A percentile compares a stretch with the other conserved stretches of the same genome.
Evolutionary conservation across 2,329 filamentous ascomycete species (phyloP).

Genomic region (Lachnellula cervina): DNA sequence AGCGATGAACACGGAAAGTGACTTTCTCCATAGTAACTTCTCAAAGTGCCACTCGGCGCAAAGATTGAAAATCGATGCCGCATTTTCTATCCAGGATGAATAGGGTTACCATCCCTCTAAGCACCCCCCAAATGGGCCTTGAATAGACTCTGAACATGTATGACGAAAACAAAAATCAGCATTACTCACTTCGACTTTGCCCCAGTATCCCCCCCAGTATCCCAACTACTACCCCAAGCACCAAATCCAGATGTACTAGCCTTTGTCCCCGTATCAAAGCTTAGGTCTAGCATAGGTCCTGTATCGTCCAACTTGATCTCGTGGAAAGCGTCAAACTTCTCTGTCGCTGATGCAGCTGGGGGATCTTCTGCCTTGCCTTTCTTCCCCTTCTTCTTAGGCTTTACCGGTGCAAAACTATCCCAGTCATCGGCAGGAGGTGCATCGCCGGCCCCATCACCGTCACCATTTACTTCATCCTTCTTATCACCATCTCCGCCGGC

Average conservation of each 20-base stretch:
- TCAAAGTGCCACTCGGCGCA: neutral
- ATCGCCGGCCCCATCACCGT: slow-evolving; percentile 33
- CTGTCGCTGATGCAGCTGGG: slow-evolving; percentile 29
- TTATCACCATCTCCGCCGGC: slow-evolving; percentile 34
- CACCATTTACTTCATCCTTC: slow-evolving; percentile 36
- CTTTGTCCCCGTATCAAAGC: slow-evolving; percentile 45
- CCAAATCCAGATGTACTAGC: slow-evolving; percentile 42
- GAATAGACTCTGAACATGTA: neutral
- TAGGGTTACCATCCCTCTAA: too few relatives aligned
- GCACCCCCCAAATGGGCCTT: neutral
- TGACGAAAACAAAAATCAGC: neutral
- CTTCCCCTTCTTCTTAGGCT: slow-evolving; percentile 56
- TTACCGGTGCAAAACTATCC: slow-evolving; percentile 41
- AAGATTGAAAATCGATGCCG: neutral
- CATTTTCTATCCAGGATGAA: too few relatives aligned
- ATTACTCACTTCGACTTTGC: slow-evolving; percentile 23
- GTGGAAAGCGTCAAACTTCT: slow-evolving; percentile 54
- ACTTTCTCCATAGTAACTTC: neutral
- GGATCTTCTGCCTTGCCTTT: slow-evolving; percentile 40
- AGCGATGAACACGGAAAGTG: neutral
- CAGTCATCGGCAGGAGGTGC: slow-evolving; percentile 47
- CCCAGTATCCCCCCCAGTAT: slow-evolving; percentile 51
- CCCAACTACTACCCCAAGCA: slow-evolving; percentile 58
- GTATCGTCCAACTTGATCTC: slow-evolving; percentile 63
- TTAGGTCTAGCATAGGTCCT: slow-evolving; percentile 52